Base-by-base conservation (phyloP, 169 alveolate species). In the Cryptosporidium xiaoi region DNA sequence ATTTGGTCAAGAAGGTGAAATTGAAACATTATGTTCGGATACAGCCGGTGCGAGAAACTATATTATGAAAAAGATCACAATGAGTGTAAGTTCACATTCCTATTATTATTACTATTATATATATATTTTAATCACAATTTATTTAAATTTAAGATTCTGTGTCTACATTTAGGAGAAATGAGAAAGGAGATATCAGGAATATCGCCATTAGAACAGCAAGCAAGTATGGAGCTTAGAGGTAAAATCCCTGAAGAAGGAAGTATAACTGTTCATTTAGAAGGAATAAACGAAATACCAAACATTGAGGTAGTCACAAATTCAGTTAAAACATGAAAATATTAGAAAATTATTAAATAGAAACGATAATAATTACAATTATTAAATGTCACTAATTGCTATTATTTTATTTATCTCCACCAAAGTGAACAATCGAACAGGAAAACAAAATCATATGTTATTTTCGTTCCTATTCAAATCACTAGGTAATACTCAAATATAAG, bases 201-300 rank as follows among this genome's bases (percentile, higher is more conserved):
- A 29, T 77, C 87, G 10, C 87, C 87, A 18, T 15, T 77, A 36
- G 87, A 77, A 31, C 87, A 77, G 20, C 77, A 77, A 60, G 87
- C 87, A 36, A 56, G 71, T 34, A 77, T 56, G 71, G 87, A 56
- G 20, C 55, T 77, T n/a, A 58, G 64, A 29, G 87, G 87, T 48
- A 77, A 77, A 34, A 44, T 62, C 7, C 87, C 87, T 10, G 77
- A 62, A 60, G 77, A 77, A 34, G 87, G 87, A 13, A 46, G 77
- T 18, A 77, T 77, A 27, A 60, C 87, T 8, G 71, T 77, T 16
- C 87, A 40, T 7, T 48, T 77, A 16, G 87, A 77, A 48, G 87
- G 87, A 24, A 60, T 77, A 24, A 56, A 77, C 13, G 87, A 77
- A 20, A 62, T 56, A 24, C 87, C 87, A 4, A 34, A 77, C 48